Percentiles rank a stretch among this genome's conserved stretches.
These are phyloP conservation scores for Cinnamomum chago DNA, from an alignment of 164 flowering plant genomes.

Conservation along the genomic window DNA sequence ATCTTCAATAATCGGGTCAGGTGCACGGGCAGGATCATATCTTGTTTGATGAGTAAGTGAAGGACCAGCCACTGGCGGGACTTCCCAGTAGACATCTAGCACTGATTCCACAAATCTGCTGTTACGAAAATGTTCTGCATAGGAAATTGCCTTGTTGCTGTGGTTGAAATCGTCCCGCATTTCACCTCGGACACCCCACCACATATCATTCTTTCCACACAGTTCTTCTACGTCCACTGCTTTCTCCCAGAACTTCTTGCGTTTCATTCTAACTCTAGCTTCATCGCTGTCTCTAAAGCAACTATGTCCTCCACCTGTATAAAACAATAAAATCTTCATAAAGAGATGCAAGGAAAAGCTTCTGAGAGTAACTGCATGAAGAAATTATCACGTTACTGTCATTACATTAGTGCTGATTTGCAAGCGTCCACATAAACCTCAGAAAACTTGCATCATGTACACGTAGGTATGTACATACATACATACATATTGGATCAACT, in stretches of 20 bases:
- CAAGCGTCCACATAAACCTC: no score
- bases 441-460: no score
- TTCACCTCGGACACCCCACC: slow-evolving; percentile 98
- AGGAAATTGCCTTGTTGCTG: slow-evolving; percentile 63
- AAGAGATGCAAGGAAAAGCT: background rate
- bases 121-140: slow-evolving; percentile 66
- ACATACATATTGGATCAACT: no score
- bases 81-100: slow-evolving; percentile 93
- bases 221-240: slow-evolving; percentile 78
- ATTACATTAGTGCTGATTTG: no score
- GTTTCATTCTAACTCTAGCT: slow-evolving; percentile 66
- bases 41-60: slow-evolving; percentile 95
- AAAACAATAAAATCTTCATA: background rate
- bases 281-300: slow-evolving; percentile 92
- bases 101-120: slow-evolving; percentile 90
- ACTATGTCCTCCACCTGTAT: slow-evolving; percentile 94
- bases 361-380: background rate
- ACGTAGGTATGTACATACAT: no score
- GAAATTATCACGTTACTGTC: background rate
- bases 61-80: slow-evolving; percentile 97
- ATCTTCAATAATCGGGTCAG: slow-evolving; percentile 80
- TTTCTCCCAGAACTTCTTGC: slow-evolving; percentile 91
- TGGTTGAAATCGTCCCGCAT: slow-evolving; percentile 90
- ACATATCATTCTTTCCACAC: slow-evolving; percentile 76
- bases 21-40: slow-evolving; percentile 87